Evolutionary conservation across 352 stramenopile genomes (phyloP), one percentile per base, ranked within the genome.

Genomic region (Blastocystis sp.): DNA sequence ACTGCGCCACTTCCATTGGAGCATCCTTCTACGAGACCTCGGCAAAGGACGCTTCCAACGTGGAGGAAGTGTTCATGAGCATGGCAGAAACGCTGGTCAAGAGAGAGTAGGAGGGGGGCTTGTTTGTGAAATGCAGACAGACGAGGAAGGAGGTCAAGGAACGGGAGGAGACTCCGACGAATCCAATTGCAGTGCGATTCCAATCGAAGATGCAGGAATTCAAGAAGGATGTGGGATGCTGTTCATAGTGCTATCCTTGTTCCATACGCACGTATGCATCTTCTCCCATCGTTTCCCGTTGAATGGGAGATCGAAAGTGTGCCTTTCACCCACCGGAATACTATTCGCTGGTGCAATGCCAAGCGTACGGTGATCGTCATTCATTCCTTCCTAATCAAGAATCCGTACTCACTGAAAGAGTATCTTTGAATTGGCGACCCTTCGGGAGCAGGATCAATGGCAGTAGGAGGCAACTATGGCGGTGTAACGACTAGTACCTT

Each of bases 21-120:
- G 64, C 78, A 1, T 77, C 68, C 4, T 88, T 88, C 62, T 61
- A 59, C 45, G 68, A 76, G 60, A 88, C 74, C 45, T 84, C 74
- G 21, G 74, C 74, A 3, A 84, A 84, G 34, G 28, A 84, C 40
- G 74, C 74, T 2, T 69, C 21, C 19, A 84, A 84, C 45, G 74
- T 84, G 74, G 74, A 84, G 10, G 17, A 62, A 68, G 45, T 59
- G 2, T 84, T 84, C n/a, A 28, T 68, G 3, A 19, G 45, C 19
- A 84, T 88, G 45, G 78, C 78, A 28, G 38, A 60, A 76, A 65
- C 63, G 40, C 24, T 88, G 7, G 78, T 88, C 2, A 79, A 88
- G 45, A 11, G 78, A 77, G 45, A 78, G 78, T 88, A 78, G 11
- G 78, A 4, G 21, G 11, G 34, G 0, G 21, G 6, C 1, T 34